Conservation (phyloP, 2,329 filamentous ascomycete genomes). For the Lasiodiplodia sp. region DNA sequence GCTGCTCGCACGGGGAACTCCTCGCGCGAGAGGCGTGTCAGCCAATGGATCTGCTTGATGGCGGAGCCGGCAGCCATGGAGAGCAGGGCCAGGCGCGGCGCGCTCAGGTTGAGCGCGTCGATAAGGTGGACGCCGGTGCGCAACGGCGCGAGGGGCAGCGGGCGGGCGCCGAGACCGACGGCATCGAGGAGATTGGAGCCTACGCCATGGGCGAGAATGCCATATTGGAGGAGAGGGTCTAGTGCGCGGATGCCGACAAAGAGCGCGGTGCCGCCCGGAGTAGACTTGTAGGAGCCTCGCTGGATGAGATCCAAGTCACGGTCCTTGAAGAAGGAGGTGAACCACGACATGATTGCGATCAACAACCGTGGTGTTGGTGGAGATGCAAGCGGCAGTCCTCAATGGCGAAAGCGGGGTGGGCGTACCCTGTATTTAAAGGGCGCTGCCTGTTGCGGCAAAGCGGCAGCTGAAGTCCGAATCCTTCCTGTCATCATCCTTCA, state of each 20-base stretch:
- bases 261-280: slow-evolving; percentile 47
- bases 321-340: slow-evolving; percentile 1
- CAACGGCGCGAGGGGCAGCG: slow-evolving; percentile 43
- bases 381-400: not conserved
- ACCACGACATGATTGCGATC: slow-evolving; percentile 18
- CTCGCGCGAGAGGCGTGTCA: slow-evolving; percentile 56
- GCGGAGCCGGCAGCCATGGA: slow-evolving; percentile 61
- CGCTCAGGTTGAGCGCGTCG: slow-evolving; percentile 57
- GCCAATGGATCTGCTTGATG: slow-evolving; percentile 66
- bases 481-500: not conserved
- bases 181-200: slow-evolving; percentile 54
- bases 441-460: not conserved
- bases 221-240: slow-evolving; percentile 58
- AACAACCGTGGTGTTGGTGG: not conserved
- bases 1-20: slow-evolving; percentile 57
- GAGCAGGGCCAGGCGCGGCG: slow-evolving; percentile 60
- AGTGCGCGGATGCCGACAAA: slow-evolving; percentile 58
- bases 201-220: slow-evolving; percentile 54
- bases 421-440: not conserved
- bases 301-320: slow-evolving; percentile 43
- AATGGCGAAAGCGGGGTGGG: not conserved
- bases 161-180: slow-evolving; percentile 55
- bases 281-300: slow-evolving; percentile 51
- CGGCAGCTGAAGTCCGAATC: not conserved
- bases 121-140: slow-evolving; percentile 40